Base-by-base conservation (phyloP, 768 basidiomycete species). In the Trametes villosa region DNA sequence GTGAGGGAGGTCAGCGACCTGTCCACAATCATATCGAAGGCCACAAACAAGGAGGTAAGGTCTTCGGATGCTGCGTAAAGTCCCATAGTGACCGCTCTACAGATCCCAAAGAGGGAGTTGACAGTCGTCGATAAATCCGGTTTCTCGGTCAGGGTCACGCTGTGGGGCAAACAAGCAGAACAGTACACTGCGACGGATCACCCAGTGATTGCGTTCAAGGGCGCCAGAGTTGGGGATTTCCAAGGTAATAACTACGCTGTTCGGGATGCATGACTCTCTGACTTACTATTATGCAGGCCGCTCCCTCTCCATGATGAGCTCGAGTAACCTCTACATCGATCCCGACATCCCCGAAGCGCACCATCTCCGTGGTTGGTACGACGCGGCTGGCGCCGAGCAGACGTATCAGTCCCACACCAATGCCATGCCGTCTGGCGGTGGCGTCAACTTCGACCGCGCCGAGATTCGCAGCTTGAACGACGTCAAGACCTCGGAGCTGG, bases 141-240 rank as follows among this genome's bases (percentile, higher is more conserved):
- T 34, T 92, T 78, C 68, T 84, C 87, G 17, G 87, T 93, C 40
- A 85, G 93, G 33, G 72, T 98, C 65, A 99, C 96, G 3, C 78
- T 98, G 30, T 99, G 96, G 97, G 97, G 96, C 24, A 94, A 91
- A 72, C 91, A 93, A 72, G 96, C 96, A 0, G 94, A 98, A 71
- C 82, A 83, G 40, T 98, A 86, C 71, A 72, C 74, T n/a, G 76
- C 80, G 6, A 78, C 81, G 12, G 79, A 80, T 49, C 71, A 81
- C 50, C 86, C 92, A 9, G 87, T 98, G 30, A 82, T 96, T 64
- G 96, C 96, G 4, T 92, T 96, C 83, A 97, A 96, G 75, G 90
- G 92, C 24, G 92, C 94, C 64, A 93, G 89, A 72, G 92, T 98
- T 40, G 88, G 93, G 27, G 96, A 98, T 65, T 99, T 89, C 72